Base-by-base conservation (phyloP, 2,329 filamentous ascomycete genomes). In the Alternaria viburni region DNA sequence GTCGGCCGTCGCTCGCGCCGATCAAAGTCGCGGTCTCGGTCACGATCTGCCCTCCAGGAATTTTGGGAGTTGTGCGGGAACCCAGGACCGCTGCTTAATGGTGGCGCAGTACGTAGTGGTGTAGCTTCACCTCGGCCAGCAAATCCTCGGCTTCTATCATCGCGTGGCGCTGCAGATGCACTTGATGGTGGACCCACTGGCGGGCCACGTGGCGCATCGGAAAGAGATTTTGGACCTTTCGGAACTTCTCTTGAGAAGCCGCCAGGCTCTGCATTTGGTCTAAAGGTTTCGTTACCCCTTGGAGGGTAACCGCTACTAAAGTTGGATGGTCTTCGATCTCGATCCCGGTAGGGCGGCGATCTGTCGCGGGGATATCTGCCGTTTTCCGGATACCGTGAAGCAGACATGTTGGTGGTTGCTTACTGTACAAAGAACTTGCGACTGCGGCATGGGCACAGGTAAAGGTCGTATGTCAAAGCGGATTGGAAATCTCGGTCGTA, bases 141-240 rank as follows among this genome's bases (percentile, higher is more conserved):
- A 74, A 90, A 92, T 9, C 87, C 88, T 61, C 89, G 86, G 46
- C 90, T 90, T 61, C 76, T 86, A 13, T 71, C 74, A 51, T 78
- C 77, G 30, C 91, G 86, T 13, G 89, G 90, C 28, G 79, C 80
- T 56, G 79, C 73, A 49, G 79, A 77, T 17, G 75, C 67, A 26
- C 74, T 70, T 41, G 75, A 67, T 5, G 74, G 69, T 6, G 70
- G 70, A 25, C 74, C 77, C 11, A 76, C 63, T 54, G 76, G 72
- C 43, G 79, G 76, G n/a, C 76, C 75, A 56, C 82, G 79, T 52
- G 80, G 75, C 15, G 86, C 28, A 87, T 95, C 92, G 63, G 91
- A 86, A 61, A 93, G 83, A 5, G 91, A 92, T 79, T 94, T 93
- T 11, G 93, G 93, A 0, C 92, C 93, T 59, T 93, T 87, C 4